A percentile compares a stretch with the other conserved stretches of the same genome.
Conservation (phyloP, 768 basidiomycete species). For the Crassisporium funariophilum region DNA sequence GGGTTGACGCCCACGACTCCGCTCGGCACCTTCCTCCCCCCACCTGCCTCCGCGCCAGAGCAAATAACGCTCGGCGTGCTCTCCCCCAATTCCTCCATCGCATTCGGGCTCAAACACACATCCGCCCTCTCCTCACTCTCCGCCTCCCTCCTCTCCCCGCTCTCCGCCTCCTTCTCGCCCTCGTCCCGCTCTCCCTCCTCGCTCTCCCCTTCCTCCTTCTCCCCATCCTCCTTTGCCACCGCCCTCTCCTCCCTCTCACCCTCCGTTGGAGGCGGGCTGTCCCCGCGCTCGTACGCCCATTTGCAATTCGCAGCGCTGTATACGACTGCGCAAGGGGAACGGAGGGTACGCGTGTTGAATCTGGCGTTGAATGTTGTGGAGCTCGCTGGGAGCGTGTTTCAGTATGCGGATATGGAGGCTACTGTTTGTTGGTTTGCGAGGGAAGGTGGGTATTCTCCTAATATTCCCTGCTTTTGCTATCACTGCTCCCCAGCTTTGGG, state of each 20-base stretch:
- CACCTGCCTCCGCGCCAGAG: too few relatives aligned
- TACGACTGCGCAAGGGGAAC: slow-evolving; percentile 73
- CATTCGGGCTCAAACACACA: too few relatives aligned
- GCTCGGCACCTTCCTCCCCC: too few relatives aligned
- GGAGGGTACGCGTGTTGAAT: slow-evolving; percentile 85
- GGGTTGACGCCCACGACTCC: too few relatives aligned
- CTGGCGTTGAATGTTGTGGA: slow-evolving; percentile 80
- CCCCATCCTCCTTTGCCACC: too few relatives aligned
- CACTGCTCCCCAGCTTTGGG: too few relatives aligned
- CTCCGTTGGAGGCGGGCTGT: slow-evolving; percentile 68
- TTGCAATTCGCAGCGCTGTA: slow-evolving; percentile 90
- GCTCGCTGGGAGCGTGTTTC: slow-evolving; percentile 90
- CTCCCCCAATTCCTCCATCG: too few relatives aligned
- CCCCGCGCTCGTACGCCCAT: slow-evolving; percentile 71
- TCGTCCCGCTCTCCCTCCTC: too few relatives aligned
- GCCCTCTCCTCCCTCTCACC: slow-evolving; percentile 70
- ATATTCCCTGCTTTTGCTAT: too few relatives aligned
- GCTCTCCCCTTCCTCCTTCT: too few relatives aligned
- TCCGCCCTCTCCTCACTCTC: slow-evolving; percentile 2
- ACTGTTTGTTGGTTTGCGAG: slow-evolving; percentile 74
- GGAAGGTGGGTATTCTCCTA: slow-evolving; percentile 73
- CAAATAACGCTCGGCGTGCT: too few relatives aligned
- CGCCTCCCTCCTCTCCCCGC: slow-evolving; percentile 20
- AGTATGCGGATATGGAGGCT: slow-evolving; percentile 88
- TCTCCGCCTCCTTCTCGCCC: neutral